A percentile compares a stretch with the other conserved stretches of the same genome.
Conservation (phyloP, 2,329 filamentous ascomycete species). For the Beauveria scarabaeidicola region DNA sequence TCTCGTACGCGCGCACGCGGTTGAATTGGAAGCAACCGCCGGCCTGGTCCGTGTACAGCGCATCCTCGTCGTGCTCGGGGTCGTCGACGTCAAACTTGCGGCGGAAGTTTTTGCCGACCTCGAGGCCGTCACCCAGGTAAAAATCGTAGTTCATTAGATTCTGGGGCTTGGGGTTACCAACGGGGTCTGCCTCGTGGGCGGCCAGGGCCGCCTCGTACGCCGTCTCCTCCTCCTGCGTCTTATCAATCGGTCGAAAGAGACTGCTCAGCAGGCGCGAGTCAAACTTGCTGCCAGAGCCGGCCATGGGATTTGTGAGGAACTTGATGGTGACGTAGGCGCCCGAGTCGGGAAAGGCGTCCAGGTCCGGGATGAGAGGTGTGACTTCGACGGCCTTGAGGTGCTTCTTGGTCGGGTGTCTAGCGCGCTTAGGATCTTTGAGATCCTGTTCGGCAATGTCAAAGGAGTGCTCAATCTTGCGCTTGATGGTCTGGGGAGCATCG, state of each 20-base stretch:
- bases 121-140: constrained; percentile 46
- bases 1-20: constrained; percentile 57
- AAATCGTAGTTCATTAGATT: constrained; percentile 59
- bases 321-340: constrained; percentile 63
- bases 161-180: constrained; percentile 45
- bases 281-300: constrained; percentile 39
- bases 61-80: constrained; percentile 43
- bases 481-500: constrained; percentile 58
- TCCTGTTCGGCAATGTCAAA: constrained; percentile 47
- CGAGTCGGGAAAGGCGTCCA: constrained; percentile 60
- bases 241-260: constrained; percentile 52
- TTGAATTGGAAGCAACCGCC: constrained; percentile 51
- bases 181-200: constrained; percentile 48
- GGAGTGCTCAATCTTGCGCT: constrained; percentile 56
- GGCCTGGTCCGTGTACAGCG: constrained; percentile 45
- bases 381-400: constrained; percentile 50
- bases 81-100: constrained; percentile 52
- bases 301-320: constrained; percentile 57
- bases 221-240: constrained; percentile 44
- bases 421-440: constrained; percentile 43
- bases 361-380: constrained; percentile 54
- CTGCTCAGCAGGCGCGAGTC: constrained; percentile 54
- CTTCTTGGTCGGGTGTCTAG: constrained; percentile 52
- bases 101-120: constrained; percentile 47
- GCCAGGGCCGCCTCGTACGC: constrained; percentile 42